Base-by-base conservation (phyloP, 2,329 filamentous ascomycete genomes). In the Talaromyces pinophilus region DNA sequence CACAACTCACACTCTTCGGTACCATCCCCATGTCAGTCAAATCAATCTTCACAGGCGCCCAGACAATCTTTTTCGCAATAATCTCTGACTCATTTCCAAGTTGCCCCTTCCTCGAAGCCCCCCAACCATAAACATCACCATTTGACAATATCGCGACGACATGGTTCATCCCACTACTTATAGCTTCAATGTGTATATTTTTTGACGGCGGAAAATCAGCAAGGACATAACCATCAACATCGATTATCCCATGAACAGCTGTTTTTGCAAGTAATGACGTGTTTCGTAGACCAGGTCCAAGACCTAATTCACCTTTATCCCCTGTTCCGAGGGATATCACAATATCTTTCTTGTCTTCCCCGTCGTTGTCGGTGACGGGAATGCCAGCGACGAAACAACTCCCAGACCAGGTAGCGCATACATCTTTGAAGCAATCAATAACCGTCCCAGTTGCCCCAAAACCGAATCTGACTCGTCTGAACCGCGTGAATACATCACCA, bases 61-160 rank as follows among this genome's bases (percentile, higher is more conserved):
- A 84, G 1, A 89, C 75, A 33, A 88, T 77, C 55, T 78, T 81
- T 8, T 65, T 70, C 3, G 2, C 13, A 5, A 55, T 55, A 5
- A 80, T 81, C 33, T 80, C 79, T 0, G 85, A 84, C 50, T 81
- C 78, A 33, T 15, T 7, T 0, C 93, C 93, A 0, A 96, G 80
- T 76, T 99, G 94, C 0, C 92, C 92, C 74, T 97, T 95, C 28
- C 92, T 86, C 15, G 91, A 90, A 72, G 88, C 92, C 0, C 95
- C 95, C 94, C 94, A 98, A 2, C 92, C 93, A 75, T 91, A 96
- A 1, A 89, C 88, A 17, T 90, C 84, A 0, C 93, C 94, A 74
- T 90, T 90, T 52, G 85, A 85, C 3, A 96, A 79, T 0, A 97
- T 85, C 1, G 82, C 87, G 17, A 96, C 86, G 0, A 88, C 87